Evolutionary conservation across 352 stramenopile species (phyloP), one percentile per base, ranked within the genome.

Genomic region (Globisporangium uncinulatum): DNA sequence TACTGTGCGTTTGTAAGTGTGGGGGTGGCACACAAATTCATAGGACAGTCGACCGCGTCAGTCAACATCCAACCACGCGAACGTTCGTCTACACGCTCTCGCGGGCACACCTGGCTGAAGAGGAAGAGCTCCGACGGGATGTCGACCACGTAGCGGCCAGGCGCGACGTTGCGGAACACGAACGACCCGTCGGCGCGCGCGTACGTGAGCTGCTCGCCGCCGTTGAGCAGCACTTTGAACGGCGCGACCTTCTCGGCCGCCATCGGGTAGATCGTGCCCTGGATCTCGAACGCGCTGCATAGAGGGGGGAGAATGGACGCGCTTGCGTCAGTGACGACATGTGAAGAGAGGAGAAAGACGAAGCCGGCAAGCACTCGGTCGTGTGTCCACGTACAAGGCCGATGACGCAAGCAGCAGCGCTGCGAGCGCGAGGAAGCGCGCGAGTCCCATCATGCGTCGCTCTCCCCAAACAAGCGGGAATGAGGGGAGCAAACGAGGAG

Each of bases 121-220:
- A 92, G 69, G 66, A 81, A 83, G 44, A 73, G 60, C 34, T 75
- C 66, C 1, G 77, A 85, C 49, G 76, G 73, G 47, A 94, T 79
- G 56, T 89, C 81, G 39, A 94, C 67, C 19, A 89, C 78, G 64
- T 94, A 91, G 48, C 79, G 79, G 36, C 79, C 83, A 7, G 76
- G 70, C 6, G 67, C 67, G 14, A 94, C 73, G 57, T 91, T 76
- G n/a, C 74, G 75, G 62, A 94, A 89, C 41, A 80, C 52, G 56
- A 94, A 94, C 11, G 70, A 73, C 32, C 83, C 81, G 57, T 89
- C 80, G 0, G 70, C 60, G 34, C 73, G 79, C 46, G 83, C 71
- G 54, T 90, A 89, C 15, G 73, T 74, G 34, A 83, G 71, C 52
- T 89, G 74, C 54, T 89, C 81, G 24, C 80, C 81, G 34, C 83